Base-by-base conservation (phyloP, 1,284 basidiomycete genomes). In the Entoloma clypeatum region DNA sequence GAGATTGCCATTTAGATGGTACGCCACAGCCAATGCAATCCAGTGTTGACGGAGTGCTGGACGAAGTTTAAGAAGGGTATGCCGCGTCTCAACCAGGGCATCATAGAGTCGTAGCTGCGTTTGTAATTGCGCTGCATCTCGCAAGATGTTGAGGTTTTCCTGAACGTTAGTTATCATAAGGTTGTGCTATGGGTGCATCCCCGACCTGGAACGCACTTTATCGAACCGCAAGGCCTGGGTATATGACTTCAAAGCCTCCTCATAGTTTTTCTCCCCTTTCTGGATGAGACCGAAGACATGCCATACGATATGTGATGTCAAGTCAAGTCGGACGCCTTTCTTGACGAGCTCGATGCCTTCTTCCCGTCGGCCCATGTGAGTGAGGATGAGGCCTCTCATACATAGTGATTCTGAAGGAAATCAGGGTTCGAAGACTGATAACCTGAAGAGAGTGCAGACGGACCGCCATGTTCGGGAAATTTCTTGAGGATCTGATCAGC, bases 221-320 rank as follows among this genome's bases (percentile, higher is more conserved):
- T 98, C 95, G 56, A 90, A 91, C 50, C 79, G 76, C 48, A 94
- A 69, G 3, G 92, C 96, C 60, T 83, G 79, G 3, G 72, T 77
- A 58, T 88, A 89, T 22, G 88, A 91, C 58, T 91, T 90, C 58
- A 93, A 73, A 1, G 91, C 88, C 58, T 91, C 88, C 53, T 88
- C 85, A 53, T 92, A 94, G 58, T 93, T 92, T 63, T 85, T 90
- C 62, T 94, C 89, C 30, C 84, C 86, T 63, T 93, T 91, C 60
- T 92, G 87, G 23, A 95, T 80, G 55, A 97, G 82, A 31, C 93
- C 96, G 57, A 93, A 89, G 47, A 99, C 94, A 62, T 99, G 96
- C 95, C 96, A 99, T 58, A 86, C 88, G 58, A 99, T 97, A 61
- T 99, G 95, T 17, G 89, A 93, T 25, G 82, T 90, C 45, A 95